phyloP scores from a whole-genome alignment of 169 alveolate species.

The Plasmodium gallinaceum region DNA sequence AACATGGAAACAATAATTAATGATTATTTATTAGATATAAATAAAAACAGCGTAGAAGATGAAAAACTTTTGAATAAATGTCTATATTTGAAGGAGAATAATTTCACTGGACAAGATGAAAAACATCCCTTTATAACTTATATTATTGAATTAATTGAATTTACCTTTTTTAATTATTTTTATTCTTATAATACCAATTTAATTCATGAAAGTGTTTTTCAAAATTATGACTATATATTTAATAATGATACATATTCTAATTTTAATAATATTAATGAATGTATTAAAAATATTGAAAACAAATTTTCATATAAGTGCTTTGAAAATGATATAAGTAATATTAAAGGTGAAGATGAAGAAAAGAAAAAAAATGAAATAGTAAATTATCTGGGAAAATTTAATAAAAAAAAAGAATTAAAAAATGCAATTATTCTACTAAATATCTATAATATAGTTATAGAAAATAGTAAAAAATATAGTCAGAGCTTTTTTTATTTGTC shows the following conservation, averaged over 20 bases:
- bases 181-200: constrained; percentile 49
- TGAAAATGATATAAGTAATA: not conserved
- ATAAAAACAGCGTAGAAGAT: constrained; percentile 18
- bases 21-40: constrained; percentile 11
- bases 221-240: constrained; percentile 7
- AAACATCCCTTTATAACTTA: constrained; percentile 29
- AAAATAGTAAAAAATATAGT: constrained; percentile 54
- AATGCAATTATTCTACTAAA: constrained; percentile 52
- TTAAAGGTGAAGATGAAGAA: not conserved
- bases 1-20: not conserved
- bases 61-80: constrained; percentile 24
- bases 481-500: constrained; percentile 65
- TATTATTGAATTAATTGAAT: constrained; percentile 65
- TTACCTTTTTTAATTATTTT: constrained; percentile 46
- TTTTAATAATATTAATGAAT: constrained; percentile 18
- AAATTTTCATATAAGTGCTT: constrained; percentile 11
- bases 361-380: constrained; percentile 4
- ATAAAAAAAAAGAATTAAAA: constrained; percentile 52
- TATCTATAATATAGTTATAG: constrained; percentile 55
- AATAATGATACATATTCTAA: constrained; percentile 21
- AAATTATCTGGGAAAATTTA: constrained; percentile 50
- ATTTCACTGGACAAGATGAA: not conserved
- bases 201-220: not conserved
- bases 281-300: constrained; percentile 26
- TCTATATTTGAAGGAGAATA: constrained; percentile 13